Percentiles rank a stretch among this genome's conserved stretches.
These are phyloP conservation scores for Symbiodinium pilosum DNA, from an alignment of 73 alveolate genomes.

Conservation along the genomic window DNA sequence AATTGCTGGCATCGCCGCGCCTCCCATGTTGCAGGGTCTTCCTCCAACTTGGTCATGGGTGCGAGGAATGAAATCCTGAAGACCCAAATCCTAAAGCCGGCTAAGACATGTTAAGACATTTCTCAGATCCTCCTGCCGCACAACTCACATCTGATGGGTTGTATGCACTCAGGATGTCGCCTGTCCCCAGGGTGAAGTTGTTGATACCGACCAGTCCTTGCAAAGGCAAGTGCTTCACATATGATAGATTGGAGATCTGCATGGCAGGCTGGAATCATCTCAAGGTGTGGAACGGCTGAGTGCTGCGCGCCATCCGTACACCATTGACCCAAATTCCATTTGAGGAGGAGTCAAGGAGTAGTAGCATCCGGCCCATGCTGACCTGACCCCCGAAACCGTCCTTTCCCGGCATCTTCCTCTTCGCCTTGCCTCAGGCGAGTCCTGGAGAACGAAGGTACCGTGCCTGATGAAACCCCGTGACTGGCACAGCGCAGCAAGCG, in stretches of 20 bases:
- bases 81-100: neutral
- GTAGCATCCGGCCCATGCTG: conserved; percentile 48
- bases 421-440: conserved; percentile 48
- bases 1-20: neutral
- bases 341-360: conserved; percentile 64
- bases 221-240: no score
- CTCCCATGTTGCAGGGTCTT: conserved; percentile 82
- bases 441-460: conserved; percentile 58
- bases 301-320: conserved; percentile 25
- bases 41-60: conserved; percentile 37
- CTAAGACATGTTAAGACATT: neutral
- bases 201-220: conserved; percentile 66
- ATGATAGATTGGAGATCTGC: neutral
- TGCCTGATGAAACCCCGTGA: conserved; percentile 1
- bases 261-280: neutral
- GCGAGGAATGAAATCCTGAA: conserved; percentile 64
- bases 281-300: neutral
- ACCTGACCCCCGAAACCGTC: neutral
- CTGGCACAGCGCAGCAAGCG: neutral
- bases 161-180: no score
- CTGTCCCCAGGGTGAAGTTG: conserved; percentile 85
- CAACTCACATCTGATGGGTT: no score
- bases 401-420: neutral
- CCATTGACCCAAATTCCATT: conserved; percentile 82
- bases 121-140: no score